phyloP scores from a whole-genome alignment of 805 yeast species.

The Hanseniaspora clermontiae region DNA sequence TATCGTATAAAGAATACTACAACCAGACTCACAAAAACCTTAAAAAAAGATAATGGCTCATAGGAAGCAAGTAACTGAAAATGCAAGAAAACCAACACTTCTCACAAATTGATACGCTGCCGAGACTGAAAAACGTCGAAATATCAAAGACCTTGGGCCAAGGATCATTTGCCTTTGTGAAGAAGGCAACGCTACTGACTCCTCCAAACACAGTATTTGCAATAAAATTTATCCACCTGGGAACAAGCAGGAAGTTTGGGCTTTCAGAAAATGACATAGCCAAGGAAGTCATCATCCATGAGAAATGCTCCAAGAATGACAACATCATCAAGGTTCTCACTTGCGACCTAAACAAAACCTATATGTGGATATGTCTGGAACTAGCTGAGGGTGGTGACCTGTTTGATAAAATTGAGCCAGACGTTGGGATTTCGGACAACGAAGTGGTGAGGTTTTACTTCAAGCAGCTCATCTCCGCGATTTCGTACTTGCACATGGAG shows the following conservation, averaged over 20 bases:
- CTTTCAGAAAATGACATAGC: slow-evolving; percentile 33
- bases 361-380: slow-evolving; percentile 58
- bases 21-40: too few species aligned
- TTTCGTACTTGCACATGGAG: slow-evolving; percentile 46
- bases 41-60: too few species aligned
- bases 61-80: too few species aligned
- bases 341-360: slow-evolving; percentile 41
- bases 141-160: slow-evolving; percentile 48
- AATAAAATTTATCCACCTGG: slow-evolving; percentile 42
- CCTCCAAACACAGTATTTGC: slow-evolving; percentile 37
- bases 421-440: slow-evolving; percentile 46
- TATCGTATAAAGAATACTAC: too few species aligned
- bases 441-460: slow-evolving; percentile 59
- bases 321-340: slow-evolving; percentile 46
- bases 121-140: slow-evolving; percentile 35
- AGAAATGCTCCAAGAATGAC: slow-evolving; percentile 43
- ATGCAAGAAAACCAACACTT: slow-evolving; percentile 19
- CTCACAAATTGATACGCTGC: slow-evolving; percentile 38
- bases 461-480: slow-evolving; percentile 49
- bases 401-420: slow-evolving; percentile 69
- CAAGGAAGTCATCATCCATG: slow-evolving; percentile 48
- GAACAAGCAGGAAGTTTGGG: slow-evolving; percentile 28
- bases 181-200: slow-evolving; percentile 33
- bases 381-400: slow-evolving; percentile 64
- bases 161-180: slow-evolving; percentile 57